phyloP scores from a whole-genome alignment of 306 rosid species.

The Dalbergia oliveri region DNA sequence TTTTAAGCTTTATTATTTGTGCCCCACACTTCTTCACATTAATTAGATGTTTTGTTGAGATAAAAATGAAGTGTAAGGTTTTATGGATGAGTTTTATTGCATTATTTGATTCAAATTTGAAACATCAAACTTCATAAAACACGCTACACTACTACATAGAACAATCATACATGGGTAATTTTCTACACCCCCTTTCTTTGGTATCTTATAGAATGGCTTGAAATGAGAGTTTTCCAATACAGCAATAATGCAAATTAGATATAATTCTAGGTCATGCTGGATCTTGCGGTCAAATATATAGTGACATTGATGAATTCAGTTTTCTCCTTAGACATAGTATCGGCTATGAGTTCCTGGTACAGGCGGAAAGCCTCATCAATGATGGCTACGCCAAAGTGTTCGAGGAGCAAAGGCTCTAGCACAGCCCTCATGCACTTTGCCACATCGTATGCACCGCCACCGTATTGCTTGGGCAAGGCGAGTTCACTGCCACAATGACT shows the following conservation, averaged over 20 bases:
- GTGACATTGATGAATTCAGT: conserved; percentile 46
- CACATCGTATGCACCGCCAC: conserved; percentile 18
- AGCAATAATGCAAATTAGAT: not conserved
- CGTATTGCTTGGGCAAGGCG: not conserved
- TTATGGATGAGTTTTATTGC: no score
- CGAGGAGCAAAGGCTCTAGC: conserved; percentile 42
- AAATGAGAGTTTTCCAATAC: not conserved
- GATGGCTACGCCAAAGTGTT: conserved; percentile 51
- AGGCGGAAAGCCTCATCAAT: conserved; percentile 45
- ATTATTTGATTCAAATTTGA: no score
- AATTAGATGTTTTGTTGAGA: no score
- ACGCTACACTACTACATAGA: no score
- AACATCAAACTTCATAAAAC: no score
- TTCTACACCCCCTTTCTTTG: no score
- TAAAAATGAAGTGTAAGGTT: no score
- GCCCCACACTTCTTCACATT: no score
- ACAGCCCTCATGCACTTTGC: conserved; percentile 50
- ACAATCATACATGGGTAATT: no score
- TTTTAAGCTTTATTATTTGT: no score
- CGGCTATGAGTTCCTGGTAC: conserved; percentile 35
- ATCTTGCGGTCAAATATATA: not conserved
- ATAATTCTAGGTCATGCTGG: not conserved
- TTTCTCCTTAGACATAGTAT: conserved; percentile 47
- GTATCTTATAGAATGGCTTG: not conserved
- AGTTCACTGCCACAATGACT: not conserved